Base-by-base conservation (phyloP, 305 asterid genomes). In the Vinca major region DNA sequence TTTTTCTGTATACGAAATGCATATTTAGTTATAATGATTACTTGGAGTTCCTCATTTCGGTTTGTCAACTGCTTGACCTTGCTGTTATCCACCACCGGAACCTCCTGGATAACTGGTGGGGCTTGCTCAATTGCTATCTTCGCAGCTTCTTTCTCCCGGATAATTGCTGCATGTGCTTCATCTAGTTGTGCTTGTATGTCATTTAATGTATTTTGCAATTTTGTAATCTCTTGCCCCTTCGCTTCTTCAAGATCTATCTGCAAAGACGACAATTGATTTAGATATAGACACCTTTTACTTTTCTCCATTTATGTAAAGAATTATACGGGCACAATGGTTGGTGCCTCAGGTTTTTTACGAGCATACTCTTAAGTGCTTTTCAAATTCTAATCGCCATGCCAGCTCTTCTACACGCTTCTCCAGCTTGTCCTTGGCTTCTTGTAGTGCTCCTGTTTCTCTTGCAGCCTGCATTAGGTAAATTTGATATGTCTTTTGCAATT, bases 381-480 rank as follows among this genome's bases (percentile, higher is more conserved):
- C 98, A 48, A 92, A 79, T 69, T 92, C 96, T 66, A 92, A 70
- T 82, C 97, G 78, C 98, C 98, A 92, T 26, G 98, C 86, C 43
- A 92, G 84, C 84, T 92, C 98, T 65, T 92, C 96, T 2, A 92
- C 96, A 33, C 95, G 95, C 79, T 92, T 92, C 76, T 92, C 98
- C 67, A 92, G 86, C 84, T 90, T 92, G 86, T 92, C 98, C 81
- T 92, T 92, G 13, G 98, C 98, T 88, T 92, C 98, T 84, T 83
- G 89, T 63, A 92, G 92, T 63, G 98, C 98, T 65, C 98, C 98
- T 20, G 98, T 86, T 65, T 92, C 98, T 75, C 97, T 85, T 79
- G 96, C 98, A 77, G 79, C 96, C 98, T 92, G 91, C 78, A 62
- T 65, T 52, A 26, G 53, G 75, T 67, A 43, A 72, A 55, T 74